Conservation (phyloP, 1,139 yeast genomes). For the Kazachstania sp. region DNA sequence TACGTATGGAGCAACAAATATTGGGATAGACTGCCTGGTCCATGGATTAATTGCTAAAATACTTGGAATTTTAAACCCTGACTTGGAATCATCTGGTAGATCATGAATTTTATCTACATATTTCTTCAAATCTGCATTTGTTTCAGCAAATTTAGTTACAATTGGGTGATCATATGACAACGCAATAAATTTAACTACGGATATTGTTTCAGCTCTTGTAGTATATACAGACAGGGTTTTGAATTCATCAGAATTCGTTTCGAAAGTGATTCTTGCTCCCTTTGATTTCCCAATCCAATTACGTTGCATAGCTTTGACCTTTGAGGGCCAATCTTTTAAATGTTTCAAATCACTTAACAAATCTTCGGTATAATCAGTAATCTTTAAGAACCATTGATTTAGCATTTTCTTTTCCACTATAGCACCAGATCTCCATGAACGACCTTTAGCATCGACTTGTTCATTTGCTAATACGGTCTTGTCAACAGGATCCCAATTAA, state of each 20-base stretch:
- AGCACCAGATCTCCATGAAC: constrained; percentile 97
- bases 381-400: constrained; percentile 89
- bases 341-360: constrained; percentile 53
- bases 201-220: constrained; percentile 82
- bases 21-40: constrained; percentile 45
- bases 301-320: constrained; percentile 81
- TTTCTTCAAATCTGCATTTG: constrained; percentile 35
- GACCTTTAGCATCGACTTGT: constrained; percentile 85
- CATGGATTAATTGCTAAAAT: constrained; percentile 57
- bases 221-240: constrained; percentile 53
- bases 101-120: constrained; percentile 39
- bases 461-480: constrained; percentile 92
- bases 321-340: constrained; percentile 73
- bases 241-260: constrained; percentile 14
- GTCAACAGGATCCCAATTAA: constrained; percentile 97
- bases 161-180: constrained; percentile 65
- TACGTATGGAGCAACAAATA: constrained; percentile 87
- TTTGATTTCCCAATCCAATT: constrained; percentile 89
- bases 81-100: constrained; percentile 46
- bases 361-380: constrained; percentile 67
- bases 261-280: constrained; percentile 64
- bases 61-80: constrained; percentile 47
- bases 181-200: constrained; percentile 76
- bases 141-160: constrained; percentile 34
- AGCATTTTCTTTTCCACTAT: constrained; percentile 70